Evolutionary conservation across 306 rosid species (phyloP).

Genomic region (Dalbergia oliveri): DNA sequence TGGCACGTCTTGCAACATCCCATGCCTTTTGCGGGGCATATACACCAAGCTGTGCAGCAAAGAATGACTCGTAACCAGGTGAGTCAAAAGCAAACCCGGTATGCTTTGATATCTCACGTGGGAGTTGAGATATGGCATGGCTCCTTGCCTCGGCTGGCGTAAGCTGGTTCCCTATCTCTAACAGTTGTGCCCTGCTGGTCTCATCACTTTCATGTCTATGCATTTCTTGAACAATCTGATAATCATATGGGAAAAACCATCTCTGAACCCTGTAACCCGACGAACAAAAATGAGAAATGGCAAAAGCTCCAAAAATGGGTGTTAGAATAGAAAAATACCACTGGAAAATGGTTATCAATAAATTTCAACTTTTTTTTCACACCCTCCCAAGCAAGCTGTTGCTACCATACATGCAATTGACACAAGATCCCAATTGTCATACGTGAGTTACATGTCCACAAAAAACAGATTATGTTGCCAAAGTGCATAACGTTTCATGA

Average conservation of each 20-base stretch:
- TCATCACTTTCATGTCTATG: slow-evolving; percentile 76
- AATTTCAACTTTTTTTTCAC: background rate
- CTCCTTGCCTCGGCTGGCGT: slow-evolving; percentile 84
- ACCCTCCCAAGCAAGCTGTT: background rate
- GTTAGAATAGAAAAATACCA: slow-evolving; percentile 2
- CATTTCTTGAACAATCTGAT: slow-evolving; percentile 91
- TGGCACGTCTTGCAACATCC: slow-evolving; percentile 98
- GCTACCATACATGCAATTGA: slow-evolving; percentile 16
- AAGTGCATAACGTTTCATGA: slow-evolving; percentile 4
- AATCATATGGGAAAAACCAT: slow-evolving; percentile 98
- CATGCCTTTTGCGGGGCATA: slow-evolving; percentile 89
- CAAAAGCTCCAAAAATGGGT: background rate
- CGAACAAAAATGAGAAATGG: slow-evolving; percentile 6
- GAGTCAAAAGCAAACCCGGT: slow-evolving; percentile 98
- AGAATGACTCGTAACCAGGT: slow-evolving; percentile 94
- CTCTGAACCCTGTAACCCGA: slow-evolving; percentile 77
- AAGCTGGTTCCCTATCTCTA: slow-evolving; percentile 73
- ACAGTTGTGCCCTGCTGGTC: slow-evolving; percentile 60
- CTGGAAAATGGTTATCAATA: background rate
- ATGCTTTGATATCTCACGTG: slow-evolving; percentile 80
- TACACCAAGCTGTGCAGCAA: slow-evolving; percentile 84
- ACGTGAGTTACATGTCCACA: background rate
- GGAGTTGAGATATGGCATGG: slow-evolving; percentile 84
- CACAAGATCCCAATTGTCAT: background rate
- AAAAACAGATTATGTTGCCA: background rate